Percentiles rank a stretch among this genome's conserved stretches.
Evolutionary conservation across 1,139 yeast species (phyloP).

Genomic region (Yueomyces sp.): DNA sequence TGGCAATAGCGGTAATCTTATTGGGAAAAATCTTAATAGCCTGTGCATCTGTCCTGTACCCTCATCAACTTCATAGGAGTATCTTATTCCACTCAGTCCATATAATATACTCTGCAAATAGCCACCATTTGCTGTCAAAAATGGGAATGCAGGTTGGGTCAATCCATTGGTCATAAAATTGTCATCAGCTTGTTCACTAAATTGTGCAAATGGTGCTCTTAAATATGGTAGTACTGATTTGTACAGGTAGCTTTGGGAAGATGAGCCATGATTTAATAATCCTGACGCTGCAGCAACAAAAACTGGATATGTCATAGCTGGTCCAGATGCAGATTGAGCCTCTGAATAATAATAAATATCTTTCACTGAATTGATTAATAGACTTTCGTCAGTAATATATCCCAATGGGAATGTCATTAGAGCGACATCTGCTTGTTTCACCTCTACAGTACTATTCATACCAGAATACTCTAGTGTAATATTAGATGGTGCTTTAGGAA

Average conservation of each 20-base stretch:
- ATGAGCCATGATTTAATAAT: slow-evolving; percentile 50
- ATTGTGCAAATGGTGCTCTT: slow-evolving; percentile 69
- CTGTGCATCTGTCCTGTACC: slow-evolving; percentile 30
- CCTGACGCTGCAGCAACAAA: slow-evolving; percentile 58
- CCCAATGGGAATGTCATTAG: slow-evolving; percentile 62
- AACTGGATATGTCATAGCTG: slow-evolving; percentile 82
- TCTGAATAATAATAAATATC: slow-evolving; percentile 59
- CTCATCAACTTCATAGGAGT: slow-evolving; percentile 28
- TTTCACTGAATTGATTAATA: slow-evolving; percentile 34
- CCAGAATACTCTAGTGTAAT: slow-evolving; percentile 62
- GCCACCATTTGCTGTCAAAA: slow-evolving; percentile 78
- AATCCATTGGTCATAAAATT: slow-evolving; percentile 53
- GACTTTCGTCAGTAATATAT: slow-evolving; percentile 24
- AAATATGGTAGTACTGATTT: slow-evolving; percentile 60
- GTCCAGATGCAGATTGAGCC: slow-evolving; percentile 67
- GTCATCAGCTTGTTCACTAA: slow-evolving; percentile 69
- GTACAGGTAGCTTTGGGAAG: slow-evolving; percentile 57
- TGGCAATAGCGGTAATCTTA: slow-evolving; percentile 42
- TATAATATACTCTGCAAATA: slow-evolving; percentile 56
- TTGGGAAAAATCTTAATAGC: slow-evolving; percentile 48
- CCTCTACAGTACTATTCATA: slow-evolving; percentile 57
- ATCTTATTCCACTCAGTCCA: slow-evolving; percentile 61
- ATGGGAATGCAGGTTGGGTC: slow-evolving; percentile 78
- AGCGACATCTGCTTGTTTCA: slow-evolving; percentile 76
- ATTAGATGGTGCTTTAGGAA: slow-evolving; percentile 43